These are phyloP conservation scores for Yamadazyma kanchanaburiensis DNA, from an alignment of 1,139 yeast species.

Conservation along the genomic window DNA sequence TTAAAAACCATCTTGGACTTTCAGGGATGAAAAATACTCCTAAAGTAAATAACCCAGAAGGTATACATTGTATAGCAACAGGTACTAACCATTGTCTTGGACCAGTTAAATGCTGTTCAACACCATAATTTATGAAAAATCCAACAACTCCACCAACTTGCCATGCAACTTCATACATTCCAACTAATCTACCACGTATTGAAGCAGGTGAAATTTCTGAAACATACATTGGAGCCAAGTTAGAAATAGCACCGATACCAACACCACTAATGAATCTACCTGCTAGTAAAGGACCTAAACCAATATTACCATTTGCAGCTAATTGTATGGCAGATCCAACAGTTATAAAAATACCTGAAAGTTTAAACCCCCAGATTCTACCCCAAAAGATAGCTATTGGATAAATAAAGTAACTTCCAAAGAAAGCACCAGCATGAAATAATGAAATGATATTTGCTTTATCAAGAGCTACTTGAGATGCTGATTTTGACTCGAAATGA, in stretches of 20 bases:
- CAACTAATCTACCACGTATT: slow-evolving; percentile 38
- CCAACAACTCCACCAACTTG: slow-evolving; percentile 46
- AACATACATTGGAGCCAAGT: slow-evolving; percentile 29
- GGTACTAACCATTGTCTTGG: slow-evolving; percentile 31
- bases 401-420: slow-evolving; percentile 24
- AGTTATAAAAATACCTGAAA: slow-evolving; percentile 30
- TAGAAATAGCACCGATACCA: slow-evolving; percentile 31
- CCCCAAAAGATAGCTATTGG: slow-evolving; percentile 25
- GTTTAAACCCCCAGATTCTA: slow-evolving; percentile 19
- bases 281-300: slow-evolving; percentile 8
- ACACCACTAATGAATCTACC: slow-evolving; percentile 31
- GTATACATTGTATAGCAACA: slow-evolving; percentile 35
- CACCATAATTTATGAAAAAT: slow-evolving; percentile 40
- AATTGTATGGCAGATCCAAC: slow-evolving; percentile 37
- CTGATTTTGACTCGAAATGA: slow-evolving; percentile 17
- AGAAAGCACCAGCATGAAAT: slow-evolving; percentile 32
- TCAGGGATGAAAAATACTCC: slow-evolving; percentile 40
- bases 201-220: slow-evolving; percentile 26
- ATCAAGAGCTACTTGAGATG: slow-evolving; percentile 11
- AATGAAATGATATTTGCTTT: slow-evolving; percentile 29
- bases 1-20: slow-evolving; percentile 45
- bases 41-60: slow-evolving; percentile 36
- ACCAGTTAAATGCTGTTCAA: slow-evolving; percentile 17
- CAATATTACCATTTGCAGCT: slow-evolving; percentile 3
- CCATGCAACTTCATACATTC: slow-evolving; percentile 47